A percentile compares a stretch with the other conserved stretches of the same genome.
These are phyloP conservation scores for Termitomyces sp. DNA, from an alignment of 1,284 basidiomycete species.

Conservation along the genomic window DNA sequence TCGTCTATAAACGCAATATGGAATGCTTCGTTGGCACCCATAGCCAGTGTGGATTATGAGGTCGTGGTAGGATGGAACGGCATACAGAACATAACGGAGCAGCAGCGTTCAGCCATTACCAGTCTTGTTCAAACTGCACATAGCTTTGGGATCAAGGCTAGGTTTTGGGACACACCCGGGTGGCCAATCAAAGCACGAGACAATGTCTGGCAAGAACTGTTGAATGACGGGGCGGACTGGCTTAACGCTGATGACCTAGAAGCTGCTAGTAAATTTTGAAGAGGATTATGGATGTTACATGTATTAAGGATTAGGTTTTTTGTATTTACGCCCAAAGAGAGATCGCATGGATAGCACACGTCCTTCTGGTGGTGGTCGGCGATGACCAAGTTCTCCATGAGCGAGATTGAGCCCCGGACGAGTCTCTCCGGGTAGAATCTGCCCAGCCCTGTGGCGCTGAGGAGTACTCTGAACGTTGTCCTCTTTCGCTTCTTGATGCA, in stretches of 20 bases:
- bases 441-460: conserved; percentile 41
- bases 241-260: conserved; percentile 50
- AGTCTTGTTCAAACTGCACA: conserved; percentile 43
- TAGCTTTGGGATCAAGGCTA: conserved; percentile 38
- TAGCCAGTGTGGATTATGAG: conserved; percentile 50
- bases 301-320: conserved; percentile 19
- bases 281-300: conserved; percentile 6
- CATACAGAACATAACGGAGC: conserved; percentile 38
- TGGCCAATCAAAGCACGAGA: conserved; percentile 44
- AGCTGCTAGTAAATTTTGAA: conserved; percentile 38
- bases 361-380: conserved; percentile 20
- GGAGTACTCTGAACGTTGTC: conserved; percentile 24
- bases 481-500: conserved; percentile 35
- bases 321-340: conserved; percentile 30
- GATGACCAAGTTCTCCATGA: conserved; percentile 44
- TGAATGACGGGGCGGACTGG: conserved; percentile 46
- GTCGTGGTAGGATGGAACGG: conserved; percentile 45
- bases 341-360: conserved; percentile 28
- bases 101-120: conserved; percentile 30
- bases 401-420: conserved; percentile 43
- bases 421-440: conserved; percentile 45
- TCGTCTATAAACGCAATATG: conserved; percentile 36
- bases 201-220: conserved; percentile 39
- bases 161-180: conserved; percentile 52
- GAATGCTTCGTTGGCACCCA: conserved; percentile 39